Conservation (phyloP, 139 green algal species). For the Edaphochlamys debaryana region DNA sequence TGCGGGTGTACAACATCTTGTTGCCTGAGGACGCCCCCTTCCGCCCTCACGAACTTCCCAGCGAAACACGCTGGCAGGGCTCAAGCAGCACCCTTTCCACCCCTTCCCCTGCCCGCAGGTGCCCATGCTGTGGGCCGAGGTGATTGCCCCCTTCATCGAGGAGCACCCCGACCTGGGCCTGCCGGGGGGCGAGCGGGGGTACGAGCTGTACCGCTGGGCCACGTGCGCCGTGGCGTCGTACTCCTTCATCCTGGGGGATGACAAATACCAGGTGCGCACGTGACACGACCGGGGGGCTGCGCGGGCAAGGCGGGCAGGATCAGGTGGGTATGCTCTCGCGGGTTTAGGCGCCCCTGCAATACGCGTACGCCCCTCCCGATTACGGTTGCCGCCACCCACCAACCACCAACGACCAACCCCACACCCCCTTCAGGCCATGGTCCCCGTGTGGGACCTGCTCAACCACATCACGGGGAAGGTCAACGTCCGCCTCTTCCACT, state of each 20-base stretch:
- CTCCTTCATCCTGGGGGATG: constrained; percentile 77
- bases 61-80: no score
- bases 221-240: constrained; percentile 73
- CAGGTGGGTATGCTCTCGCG: neutral
- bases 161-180: constrained; percentile 33
- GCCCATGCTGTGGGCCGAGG: constrained; percentile 33
- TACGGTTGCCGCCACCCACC: neutral
- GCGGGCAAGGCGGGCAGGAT: no score
- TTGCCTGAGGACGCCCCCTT: no score
- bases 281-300: neutral
- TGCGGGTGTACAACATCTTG: no score
- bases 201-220: constrained; percentile 65
- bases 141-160: constrained; percentile 47
- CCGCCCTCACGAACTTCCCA: no score
- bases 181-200: neutral
- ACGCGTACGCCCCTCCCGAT: neutral
- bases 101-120: neutral
- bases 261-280: constrained; percentile 68
- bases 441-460: constrained; percentile 78
- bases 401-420: neutral
- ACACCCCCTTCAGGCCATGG: constrained; percentile 63
- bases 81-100: no score
- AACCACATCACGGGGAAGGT: constrained; percentile 72
- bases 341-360: neutral
- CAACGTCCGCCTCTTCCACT: constrained; percentile 75